A percentile compares a stretch with the other conserved stretches of the same genome.
These are phyloP conservation scores for Lactarius akahatsu DNA, from an alignment of 768 basidiomycete species.

Conservation along the genomic window DNA sequence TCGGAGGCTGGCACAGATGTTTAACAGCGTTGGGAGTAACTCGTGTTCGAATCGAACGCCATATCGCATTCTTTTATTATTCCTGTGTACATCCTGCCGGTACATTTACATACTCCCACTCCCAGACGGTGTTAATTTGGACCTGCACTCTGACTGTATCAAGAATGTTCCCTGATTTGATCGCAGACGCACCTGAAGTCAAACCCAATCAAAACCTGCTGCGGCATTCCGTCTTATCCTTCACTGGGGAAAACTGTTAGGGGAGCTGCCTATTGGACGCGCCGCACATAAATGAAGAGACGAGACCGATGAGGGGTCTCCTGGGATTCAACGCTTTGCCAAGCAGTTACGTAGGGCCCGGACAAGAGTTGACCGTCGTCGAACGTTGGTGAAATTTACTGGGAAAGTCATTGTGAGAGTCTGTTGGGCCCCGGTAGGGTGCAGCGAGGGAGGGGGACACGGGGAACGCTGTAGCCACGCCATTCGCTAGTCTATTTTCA, in stretches of 20 bases:
- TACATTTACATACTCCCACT: not conserved
- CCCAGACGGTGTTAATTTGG: not conserved
- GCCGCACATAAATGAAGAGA: not conserved
- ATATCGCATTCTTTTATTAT: not conserved
- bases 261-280: not conserved
- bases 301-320: not conserved
- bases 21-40: not conserved
- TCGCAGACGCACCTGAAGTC: not conserved
- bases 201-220: not conserved
- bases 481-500: not conserved
- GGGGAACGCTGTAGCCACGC: not conserved
- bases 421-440: not conserved
- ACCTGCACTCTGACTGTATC: not conserved
- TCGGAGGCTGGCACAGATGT: not conserved
- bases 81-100: not conserved
- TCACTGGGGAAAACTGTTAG: not conserved
- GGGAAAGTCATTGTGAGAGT: not conserved
- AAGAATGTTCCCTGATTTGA: not conserved
- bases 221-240: not conserved
- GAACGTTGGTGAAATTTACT: not conserved
- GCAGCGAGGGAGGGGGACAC: not conserved
- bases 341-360: not conserved
- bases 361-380: not conserved
- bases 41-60: not conserved
- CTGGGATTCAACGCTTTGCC: not conserved